Evolutionary conservation across 169 alveolate genomes (phyloP), one percentile per base, ranked within the genome.

Genomic region (Eimeria acervulina): DNA sequence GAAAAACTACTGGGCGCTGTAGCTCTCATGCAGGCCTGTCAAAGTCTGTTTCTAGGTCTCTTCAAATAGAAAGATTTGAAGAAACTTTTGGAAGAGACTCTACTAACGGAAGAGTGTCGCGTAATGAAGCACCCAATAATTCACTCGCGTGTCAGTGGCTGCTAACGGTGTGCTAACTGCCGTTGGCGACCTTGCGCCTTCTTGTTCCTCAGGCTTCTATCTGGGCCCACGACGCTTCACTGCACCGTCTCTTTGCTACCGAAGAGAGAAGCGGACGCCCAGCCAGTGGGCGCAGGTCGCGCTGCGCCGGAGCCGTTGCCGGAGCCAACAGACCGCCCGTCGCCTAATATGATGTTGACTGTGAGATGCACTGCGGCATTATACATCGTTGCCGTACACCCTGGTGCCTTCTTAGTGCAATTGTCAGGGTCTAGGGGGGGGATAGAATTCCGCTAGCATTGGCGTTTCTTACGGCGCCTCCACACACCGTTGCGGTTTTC

Each of bases 221-320:
- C 84, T 26, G 36, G 89, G 17, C 72, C 96, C 42, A 90, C 96
- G 19, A 84, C 59, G 51, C 92, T 92, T 23, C 96, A 92, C 92
- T 92, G 96, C 92, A 78, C 96, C 66, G 96, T 92, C 70, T 21
- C 92, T 10, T 52, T 92, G 47, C 31, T 78, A 12, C 92, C 92
- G 36, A 78, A 92, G 72, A 63, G 40, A 47, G 92, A 55, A 31
- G 96, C 96, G 4, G 92, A 92, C 44, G 80, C 72, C 42, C 96
- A 44, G 36, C 93, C 96, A 40, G 96, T 88, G 12, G 96, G 96
- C 23, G 91, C 76, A 3, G 96, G 96, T 10, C 93, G 96, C 17
- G 70, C 94, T 26, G 96, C 88, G 13, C 96, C 96, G 12, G 96
- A 93, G 23, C 90, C 92, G 21, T 76, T 93, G 63, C 76, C 96